These are phyloP conservation scores for Aaosphaeria arxii DNA, from an alignment of 2,329 filamentous ascomycete genomes.

Conservation along the genomic window DNA sequence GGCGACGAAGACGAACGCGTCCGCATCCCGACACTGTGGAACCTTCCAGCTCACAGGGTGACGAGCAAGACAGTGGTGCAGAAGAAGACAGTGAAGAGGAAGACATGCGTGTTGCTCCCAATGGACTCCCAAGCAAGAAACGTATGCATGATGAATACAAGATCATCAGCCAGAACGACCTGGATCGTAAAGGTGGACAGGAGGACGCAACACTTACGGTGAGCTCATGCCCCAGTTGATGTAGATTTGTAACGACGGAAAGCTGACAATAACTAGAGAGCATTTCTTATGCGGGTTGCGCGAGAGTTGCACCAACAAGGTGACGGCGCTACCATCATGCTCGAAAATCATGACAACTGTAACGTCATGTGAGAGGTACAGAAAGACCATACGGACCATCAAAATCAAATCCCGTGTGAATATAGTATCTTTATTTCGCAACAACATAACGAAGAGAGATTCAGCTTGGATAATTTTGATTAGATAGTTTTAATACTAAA, in stretches of 20 bases:
- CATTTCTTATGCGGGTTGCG: conserved; percentile 8
- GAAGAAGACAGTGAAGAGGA: conserved; percentile 26
- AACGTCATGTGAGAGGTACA: conserved; percentile 19
- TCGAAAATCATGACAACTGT: conserved; percentile 30
- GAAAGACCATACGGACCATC: neutral
- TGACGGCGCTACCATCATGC: conserved; percentile 18
- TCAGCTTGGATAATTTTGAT: no score
- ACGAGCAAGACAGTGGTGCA: neutral
- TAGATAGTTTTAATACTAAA: no score
- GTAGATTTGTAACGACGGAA: neutral
- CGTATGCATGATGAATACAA: conserved; percentile 59
- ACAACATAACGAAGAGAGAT: no score
- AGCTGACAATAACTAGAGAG: conserved; percentile 12
- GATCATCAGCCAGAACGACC: conserved; percentile 62
- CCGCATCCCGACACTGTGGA: conserved; percentile 1
- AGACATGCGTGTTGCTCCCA: conserved; percentile 38
- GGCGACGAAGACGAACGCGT: conserved; percentile 13
- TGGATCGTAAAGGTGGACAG: conserved; percentile 56
- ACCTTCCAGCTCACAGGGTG: neutral
- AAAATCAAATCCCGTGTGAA: neutral
- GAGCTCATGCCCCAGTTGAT: conserved; percentile 16
- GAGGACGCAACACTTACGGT: conserved; percentile 58
- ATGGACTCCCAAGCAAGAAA: conserved; percentile 55
- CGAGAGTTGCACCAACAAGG: neutral
- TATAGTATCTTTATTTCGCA: neutral